A percentile compares a stretch with the other conserved stretches of the same genome.
Conservation (phyloP, 1,284 basidiomycete genomes). For the Ustilago curta region DNA sequence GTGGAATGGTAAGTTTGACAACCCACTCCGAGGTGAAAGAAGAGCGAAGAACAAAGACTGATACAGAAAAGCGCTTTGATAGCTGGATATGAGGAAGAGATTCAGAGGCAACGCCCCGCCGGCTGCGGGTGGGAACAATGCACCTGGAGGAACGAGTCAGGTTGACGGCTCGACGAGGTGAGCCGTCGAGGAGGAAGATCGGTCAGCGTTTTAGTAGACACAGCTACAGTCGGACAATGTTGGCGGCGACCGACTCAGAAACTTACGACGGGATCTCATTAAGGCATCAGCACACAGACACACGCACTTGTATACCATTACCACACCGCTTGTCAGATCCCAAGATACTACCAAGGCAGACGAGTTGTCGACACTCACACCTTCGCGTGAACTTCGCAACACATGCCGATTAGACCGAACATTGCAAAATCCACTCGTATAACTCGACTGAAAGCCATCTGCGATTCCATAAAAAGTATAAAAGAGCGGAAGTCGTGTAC, state of each 20-base stretch:
- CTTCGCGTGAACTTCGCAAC: no score
- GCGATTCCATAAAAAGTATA: no score
- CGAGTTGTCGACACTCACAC: no score
- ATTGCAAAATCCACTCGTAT: no score
- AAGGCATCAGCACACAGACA: not conserved
- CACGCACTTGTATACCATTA: not conserved
- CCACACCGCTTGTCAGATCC: not conserved
- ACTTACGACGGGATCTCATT: not conserved
- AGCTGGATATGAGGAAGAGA: constrained; percentile 59
- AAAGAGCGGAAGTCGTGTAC: no score
- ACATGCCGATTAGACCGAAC: no score
- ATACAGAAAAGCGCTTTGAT: not conserved
- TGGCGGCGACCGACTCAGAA: no score
- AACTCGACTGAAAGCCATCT: no score
- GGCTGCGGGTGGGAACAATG: constrained; percentile 32
- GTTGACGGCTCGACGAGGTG: constrained; percentile 21
- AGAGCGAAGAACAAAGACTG: not conserved
- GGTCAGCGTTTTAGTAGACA: not conserved
- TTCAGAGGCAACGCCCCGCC: constrained; percentile 57
- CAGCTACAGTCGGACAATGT: no score
- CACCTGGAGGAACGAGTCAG: constrained; percentile 49
- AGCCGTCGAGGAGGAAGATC: not conserved
- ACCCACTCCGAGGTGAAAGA: not conserved
- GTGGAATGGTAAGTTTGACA: constrained; percentile 51
- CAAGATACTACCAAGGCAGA: not conserved